phyloP scores from a whole-genome alignment of 78 protist genomes.

The Salpingoeca rosetta region DNA sequence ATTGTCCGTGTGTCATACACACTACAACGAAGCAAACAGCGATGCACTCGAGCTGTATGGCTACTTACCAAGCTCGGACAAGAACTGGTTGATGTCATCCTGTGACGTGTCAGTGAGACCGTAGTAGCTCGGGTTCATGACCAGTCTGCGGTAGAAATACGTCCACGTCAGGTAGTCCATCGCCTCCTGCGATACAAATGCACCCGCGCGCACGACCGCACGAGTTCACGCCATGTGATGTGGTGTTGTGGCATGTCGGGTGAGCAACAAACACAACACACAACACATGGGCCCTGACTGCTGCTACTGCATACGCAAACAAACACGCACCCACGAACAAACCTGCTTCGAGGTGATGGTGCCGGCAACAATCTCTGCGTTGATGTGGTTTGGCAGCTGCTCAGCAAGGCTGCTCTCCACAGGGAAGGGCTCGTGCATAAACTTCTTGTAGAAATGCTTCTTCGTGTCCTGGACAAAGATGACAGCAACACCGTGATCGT shows the following conservation, averaged over 20 bases:
- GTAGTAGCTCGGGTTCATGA: slow-evolving; percentile 90
- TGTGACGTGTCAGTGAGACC: slow-evolving; percentile 39
- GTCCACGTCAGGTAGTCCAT: slow-evolving; percentile 94
- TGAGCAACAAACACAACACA: no score
- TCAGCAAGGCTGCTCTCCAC: slow-evolving; percentile 84
- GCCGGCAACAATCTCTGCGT: slow-evolving; percentile 80
- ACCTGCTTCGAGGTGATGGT: slow-evolving; percentile 45
- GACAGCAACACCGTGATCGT: slow-evolving; percentile 55
- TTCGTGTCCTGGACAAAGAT: slow-evolving; percentile 82
- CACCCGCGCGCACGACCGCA: no score
- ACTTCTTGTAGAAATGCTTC: slow-evolving; percentile 88
- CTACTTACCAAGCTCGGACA: slow-evolving; percentile 62
- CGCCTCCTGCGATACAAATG: no score
- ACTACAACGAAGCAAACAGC: no score
- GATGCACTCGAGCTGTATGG: no score
- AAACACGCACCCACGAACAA: no score
- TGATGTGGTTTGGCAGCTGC: slow-evolving; percentile 83
- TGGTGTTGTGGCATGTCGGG: no score
- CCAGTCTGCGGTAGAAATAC: slow-evolving; percentile 85
- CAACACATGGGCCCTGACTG: no score
- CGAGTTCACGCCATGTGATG: no score
- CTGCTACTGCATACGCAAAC: no score
- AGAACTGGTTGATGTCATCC: slow-evolving; percentile 15
- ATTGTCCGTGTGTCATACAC: neutral
- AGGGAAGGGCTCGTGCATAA: slow-evolving; percentile 97